Base-by-base conservation (phyloP, 306 rosid genomes). In the Prunus fruticosa region DNA sequence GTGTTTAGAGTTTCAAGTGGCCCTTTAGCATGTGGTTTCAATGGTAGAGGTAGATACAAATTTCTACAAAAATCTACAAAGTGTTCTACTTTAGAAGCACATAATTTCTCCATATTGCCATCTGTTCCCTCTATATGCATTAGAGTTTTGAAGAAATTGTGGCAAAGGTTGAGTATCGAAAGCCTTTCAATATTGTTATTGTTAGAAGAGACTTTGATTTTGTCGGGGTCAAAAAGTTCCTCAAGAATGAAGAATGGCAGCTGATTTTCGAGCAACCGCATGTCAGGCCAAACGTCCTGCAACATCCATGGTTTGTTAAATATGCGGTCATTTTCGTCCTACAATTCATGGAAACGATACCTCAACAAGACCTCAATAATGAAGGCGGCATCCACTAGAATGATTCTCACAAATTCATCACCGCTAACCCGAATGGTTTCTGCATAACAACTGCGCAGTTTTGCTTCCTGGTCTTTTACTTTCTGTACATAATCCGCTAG, bases 231-330 rank as follows among this genome's bases (percentile, higher is more conserved):
- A 64, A 76, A 57, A 38, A 81, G 57, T 4, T 64, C 62, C 19
- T 64, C 27, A 20, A 67, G 71, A 30, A 50, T 64, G 51, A 71
- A 74, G 71, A 82, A 77, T 38, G 89, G 89, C 45, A 86, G 70
- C 46, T 86, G 89, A 71, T 86, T 83, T 67, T 82, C 85, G 22
- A 79, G 81, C 57, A 82, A 43, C 14, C 56, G 47, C 34, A 79
- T 30, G 63, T 82, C 89, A 53, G 25, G 47, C 50, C 47, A 45
- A 2, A 85, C 67, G 19, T 82, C 80, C 34, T 65, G 15, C 18
- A 75, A 14, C 69, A 82, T 28, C 80, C 82, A 76, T 41, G 86
- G 84, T 30, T 63, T 82, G 11, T 34, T 28, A 28, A 82, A 76
- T 2, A 87, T 62, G 28, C 73, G 83, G 30, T 79, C 78, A 20